Conservation (phyloP, 306 rosid genomes). For the Rosa multiflora region DNA sequence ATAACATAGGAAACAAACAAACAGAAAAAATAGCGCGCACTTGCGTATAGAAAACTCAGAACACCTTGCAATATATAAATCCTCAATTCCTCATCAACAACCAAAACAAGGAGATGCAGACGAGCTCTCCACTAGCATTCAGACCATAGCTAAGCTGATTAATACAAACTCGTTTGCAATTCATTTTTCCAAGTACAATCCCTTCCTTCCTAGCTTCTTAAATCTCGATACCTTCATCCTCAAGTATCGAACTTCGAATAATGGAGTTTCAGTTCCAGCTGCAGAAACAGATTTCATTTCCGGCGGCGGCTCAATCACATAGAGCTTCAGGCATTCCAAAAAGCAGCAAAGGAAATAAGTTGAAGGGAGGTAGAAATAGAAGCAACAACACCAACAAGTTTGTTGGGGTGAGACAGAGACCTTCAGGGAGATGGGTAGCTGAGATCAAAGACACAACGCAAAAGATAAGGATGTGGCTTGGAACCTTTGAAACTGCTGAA, state of each 20-base stretch:
- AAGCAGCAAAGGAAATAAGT: slow-evolving; percentile 34
- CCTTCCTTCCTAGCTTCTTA: neutral
- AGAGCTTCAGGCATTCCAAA: slow-evolving; percentile 27
- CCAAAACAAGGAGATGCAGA: slow-evolving; percentile 33
- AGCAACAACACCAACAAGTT: slow-evolving; percentile 55
- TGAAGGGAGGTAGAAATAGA: slow-evolving; percentile 52
- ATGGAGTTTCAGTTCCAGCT: slow-evolving; percentile 79
- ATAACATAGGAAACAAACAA: neutral
- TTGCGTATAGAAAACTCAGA: slow-evolving; percentile 33
- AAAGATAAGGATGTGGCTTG: slow-evolving; percentile 97
- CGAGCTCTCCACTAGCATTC: slow-evolving; percentile 17
- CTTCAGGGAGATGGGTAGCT: slow-evolving; percentile 99
- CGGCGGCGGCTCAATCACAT: slow-evolving; percentile 39
- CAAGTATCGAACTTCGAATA: slow-evolving; percentile 16
- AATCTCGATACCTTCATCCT: neutral
- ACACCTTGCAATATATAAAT: slow-evolving; percentile 24
- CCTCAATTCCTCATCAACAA: slow-evolving; percentile 19
- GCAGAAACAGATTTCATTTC: slow-evolving; percentile 46
- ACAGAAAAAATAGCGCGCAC: slow-evolving; percentile 21
- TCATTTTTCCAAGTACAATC: neutral
- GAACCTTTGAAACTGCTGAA: slow-evolving; percentile 94
- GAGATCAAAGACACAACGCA: slow-evolving; percentile 94
- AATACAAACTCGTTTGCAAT: neutral
- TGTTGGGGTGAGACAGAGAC: slow-evolving; percentile 92
- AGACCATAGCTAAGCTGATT: neutral